Evolutionary conservation across 1,284 basidiomycete species (phyloP), one percentile per base, ranked within the genome.

Genomic region (Tremellales sp.): DNA sequence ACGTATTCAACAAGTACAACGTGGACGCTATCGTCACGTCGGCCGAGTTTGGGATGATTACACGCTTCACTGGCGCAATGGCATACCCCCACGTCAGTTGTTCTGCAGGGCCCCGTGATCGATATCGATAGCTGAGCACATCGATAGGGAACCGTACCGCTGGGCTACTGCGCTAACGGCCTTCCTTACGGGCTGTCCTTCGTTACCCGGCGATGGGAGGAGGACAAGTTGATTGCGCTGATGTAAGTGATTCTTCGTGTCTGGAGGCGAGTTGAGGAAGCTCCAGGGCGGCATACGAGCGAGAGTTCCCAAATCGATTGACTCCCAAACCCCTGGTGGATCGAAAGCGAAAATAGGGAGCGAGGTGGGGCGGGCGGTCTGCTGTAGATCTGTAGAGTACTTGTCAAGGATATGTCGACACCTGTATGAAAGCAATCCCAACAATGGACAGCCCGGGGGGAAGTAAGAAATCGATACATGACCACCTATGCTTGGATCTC

Each of bases 1-100:
- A 45, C 39, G 34, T 51, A 3, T 47, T 60, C 14, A 51, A 58
- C 19, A 41, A 52, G 29, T 45, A 52, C 31, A 35, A 41, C 12
- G 37, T 60, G 37, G 57, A 60, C 35, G 55, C 55, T 2, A 24
- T 57, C 2, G 33, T 60, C 3, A 40, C 57, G 10, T 45, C 53
- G 5, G 40, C 53, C 1, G 50, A 53, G 2, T 28, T 37, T 10
- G 41, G 37, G 8, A 26, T 16, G 12, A 19, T 29, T 14, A 21
- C 28, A 31, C 13, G 14, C 6, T 43, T 7, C 26, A 25, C 14
- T 3, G 31, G 14, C 9, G 14, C 7, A 7, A 29, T 46, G 32
- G 42, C 31, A 3, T 32, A n/a, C 10, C 29, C 41, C 3, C 32
- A 12, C 9, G 47, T 49, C 18, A 39, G 47, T 44, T n/a, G n/a